A percentile compares a stretch with the other conserved stretches of the same genome.
phyloP scores from a whole-genome alignment of 1,284 basidiomycete species.

The Irpex lacteus region DNA sequence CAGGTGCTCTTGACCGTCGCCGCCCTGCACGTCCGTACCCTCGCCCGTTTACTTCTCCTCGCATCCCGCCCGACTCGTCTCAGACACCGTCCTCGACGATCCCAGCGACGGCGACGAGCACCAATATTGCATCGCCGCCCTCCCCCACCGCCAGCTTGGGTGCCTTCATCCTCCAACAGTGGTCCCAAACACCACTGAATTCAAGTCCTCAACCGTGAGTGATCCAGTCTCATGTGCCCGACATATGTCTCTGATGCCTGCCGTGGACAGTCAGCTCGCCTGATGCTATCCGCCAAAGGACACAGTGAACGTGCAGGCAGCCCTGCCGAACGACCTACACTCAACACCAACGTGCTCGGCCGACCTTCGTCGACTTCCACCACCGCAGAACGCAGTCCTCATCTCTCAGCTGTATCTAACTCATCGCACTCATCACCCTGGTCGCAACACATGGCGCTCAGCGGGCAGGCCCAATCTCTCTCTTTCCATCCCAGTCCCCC shows the following conservation, averaged over 20 bases:
- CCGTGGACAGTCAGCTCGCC: neutral
- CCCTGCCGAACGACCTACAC: conserved; percentile 36
- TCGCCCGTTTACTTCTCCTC: conserved; percentile 2
- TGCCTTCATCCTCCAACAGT: neutral
- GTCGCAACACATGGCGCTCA: conserved; percentile 32
- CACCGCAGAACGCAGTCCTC: conserved; percentile 34
- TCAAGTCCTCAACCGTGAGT: conserved; percentile 7
- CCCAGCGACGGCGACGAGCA: neutral
- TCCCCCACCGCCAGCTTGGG: neutral
- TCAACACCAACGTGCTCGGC: conserved; percentile 35
- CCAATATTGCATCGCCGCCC: neutral
- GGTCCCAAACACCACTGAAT: neutral
- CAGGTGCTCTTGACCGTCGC: conserved; percentile 15
- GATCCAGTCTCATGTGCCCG: conserved; percentile 4
- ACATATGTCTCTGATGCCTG: conserved; percentile 7
- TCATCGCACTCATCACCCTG: conserved; percentile 41
- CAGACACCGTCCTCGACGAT: neutral
- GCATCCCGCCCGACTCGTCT: conserved; percentile 3
- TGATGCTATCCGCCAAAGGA: conserved; percentile 25
- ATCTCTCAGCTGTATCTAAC: conserved; percentile 34
- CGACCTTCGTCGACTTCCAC: conserved; percentile 29
- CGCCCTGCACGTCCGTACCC: conserved; percentile 12
- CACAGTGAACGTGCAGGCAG: conserved; percentile 35
- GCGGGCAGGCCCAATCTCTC: conserved; percentile 21
- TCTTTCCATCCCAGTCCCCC: conserved; percentile 18